Evolutionary conservation across 345 rosid genomes (phyloP).

Genomic region (Clausena lansium): DNA sequence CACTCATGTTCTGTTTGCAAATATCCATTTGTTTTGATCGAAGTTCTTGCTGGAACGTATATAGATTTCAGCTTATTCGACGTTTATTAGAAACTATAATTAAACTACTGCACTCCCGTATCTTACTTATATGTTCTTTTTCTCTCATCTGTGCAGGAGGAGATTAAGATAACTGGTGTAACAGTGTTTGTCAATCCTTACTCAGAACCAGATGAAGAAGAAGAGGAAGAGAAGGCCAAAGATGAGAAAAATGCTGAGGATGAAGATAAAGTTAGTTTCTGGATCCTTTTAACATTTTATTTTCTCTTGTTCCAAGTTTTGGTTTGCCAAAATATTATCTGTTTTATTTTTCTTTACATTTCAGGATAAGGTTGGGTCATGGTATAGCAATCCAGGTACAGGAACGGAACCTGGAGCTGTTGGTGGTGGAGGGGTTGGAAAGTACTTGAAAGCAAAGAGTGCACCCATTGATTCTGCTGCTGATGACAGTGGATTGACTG

Average conservation of each 20-base stretch:
- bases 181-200: slow-evolving; percentile 87
- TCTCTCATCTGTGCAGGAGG: slow-evolving; percentile 55
- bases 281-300: neutral
- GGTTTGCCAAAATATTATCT: neutral
- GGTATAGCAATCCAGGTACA: slow-evolving; percentile 90
- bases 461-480: slow-evolving; percentile 33
- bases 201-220: slow-evolving; percentile 76
- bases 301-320: neutral
- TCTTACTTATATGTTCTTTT: slow-evolving; percentile 12
- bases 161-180: slow-evolving; percentile 72
- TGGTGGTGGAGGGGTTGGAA: slow-evolving; percentile 68
- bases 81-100: neutral
- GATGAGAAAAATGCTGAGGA: slow-evolving; percentile 49
- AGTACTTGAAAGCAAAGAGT: slow-evolving; percentile 68
- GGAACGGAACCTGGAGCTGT: slow-evolving; percentile 47
- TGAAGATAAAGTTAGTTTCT: slow-evolving; percentile 53
- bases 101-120: neutral
- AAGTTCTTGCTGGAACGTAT: slow-evolving; percentile 5
- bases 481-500: slow-evolving; percentile 30
- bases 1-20: neutral
- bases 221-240: slow-evolving; percentile 64
- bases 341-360: slow-evolving; percentile 13
- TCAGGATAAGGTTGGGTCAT: slow-evolving; percentile 84
- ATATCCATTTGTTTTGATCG: neutral
- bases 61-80: neutral